These are phyloP conservation scores for Aspergillus taichungensis DNA, from an alignment of 495 filamentous ascomycete species.

Conservation along the genomic window DNA sequence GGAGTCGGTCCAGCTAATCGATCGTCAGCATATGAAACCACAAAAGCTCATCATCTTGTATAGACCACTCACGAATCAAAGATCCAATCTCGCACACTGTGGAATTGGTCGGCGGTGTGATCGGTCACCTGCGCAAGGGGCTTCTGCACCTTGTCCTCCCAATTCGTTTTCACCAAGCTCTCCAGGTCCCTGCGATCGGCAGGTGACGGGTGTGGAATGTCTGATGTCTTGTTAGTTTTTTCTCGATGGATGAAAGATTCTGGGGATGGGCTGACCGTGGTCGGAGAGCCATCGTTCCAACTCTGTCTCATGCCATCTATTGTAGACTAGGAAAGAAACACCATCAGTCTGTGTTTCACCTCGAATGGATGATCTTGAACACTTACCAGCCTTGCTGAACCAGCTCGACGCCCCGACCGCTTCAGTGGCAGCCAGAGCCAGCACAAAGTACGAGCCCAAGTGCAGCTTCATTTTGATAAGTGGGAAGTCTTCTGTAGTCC, in stretches of 20 bases:
- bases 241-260: not conserved
- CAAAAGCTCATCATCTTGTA: too few species aligned
- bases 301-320: slow-evolving; percentile 98
- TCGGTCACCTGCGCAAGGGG: slow-evolving; percentile 70
- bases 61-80: slow-evolving; percentile 78
- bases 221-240: slow-evolving; percentile 19
- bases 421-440: slow-evolving; percentile 59
- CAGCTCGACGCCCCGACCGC: slow-evolving; percentile 61
- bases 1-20: slow-evolving; percentile 65
- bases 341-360: slow-evolving; percentile 1
- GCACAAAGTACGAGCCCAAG: slow-evolving; percentile 54
- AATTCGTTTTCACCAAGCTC: slow-evolving; percentile 78
- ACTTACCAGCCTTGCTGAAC: slow-evolving; percentile 77
- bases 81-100: slow-evolving; percentile 78
- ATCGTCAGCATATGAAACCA: slow-evolving; percentile 11
- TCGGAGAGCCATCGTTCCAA: slow-evolving; percentile 96
- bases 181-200: slow-evolving; percentile 84
- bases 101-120: slow-evolving; percentile 57
- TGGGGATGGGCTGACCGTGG: slow-evolving; percentile 40
- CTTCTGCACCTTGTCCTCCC: slow-evolving; percentile 61
- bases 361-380: not conserved
- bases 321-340: slow-evolving; percentile 61
- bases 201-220: slow-evolving; percentile 75
- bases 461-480: slow-evolving; percentile 61
- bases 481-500: not conserved